These are phyloP conservation scores for Myochromella boudieri DNA, from an alignment of 768 basidiomycete genomes.

Conservation along the genomic window DNA sequence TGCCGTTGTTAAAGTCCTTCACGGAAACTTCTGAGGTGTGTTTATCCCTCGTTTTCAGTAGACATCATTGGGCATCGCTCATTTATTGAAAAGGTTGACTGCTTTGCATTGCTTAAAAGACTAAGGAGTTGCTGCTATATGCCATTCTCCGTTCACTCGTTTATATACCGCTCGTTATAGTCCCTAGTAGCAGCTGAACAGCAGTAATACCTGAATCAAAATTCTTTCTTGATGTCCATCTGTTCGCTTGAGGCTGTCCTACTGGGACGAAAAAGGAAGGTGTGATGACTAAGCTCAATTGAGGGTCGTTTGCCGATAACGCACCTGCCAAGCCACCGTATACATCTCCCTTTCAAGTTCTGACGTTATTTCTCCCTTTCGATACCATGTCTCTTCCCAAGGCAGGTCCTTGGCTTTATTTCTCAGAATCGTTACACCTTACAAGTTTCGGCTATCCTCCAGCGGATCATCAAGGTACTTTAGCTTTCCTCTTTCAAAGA, in stretches of 20 bases:
- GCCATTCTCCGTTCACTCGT: background rate
- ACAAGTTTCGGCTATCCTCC: background rate
- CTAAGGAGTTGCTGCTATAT: too few species aligned
- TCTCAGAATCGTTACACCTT: background rate
- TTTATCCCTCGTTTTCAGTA: too few species aligned
- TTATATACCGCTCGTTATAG: background rate
- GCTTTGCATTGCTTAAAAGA: too few species aligned
- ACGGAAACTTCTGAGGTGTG: constrained; percentile 5
- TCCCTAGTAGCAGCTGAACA: background rate
- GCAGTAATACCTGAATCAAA: background rate
- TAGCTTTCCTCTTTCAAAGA: constrained; percentile 8
- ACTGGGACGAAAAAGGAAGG: background rate
- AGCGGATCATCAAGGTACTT: constrained; percentile 54
- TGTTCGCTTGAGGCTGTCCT: too few species aligned
- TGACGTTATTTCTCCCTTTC: constrained; percentile 4
- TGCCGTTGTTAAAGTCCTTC: constrained; percentile 14
- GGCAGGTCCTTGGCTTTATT: constrained; percentile 27
- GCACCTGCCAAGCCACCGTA: too few species aligned
- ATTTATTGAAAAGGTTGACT: too few species aligned
- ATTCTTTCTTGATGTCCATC: too few species aligned
- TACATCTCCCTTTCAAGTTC: constrained; percentile 3
- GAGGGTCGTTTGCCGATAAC: constrained; percentile 11
- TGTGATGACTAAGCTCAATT: constrained; percentile 16
- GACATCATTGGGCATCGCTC: too few species aligned
- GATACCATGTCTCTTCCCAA: constrained; percentile 52